Evolutionary conservation across 371 early-diverging fungal species (phyloP).

Genomic region (Mortierella sp.): DNA sequence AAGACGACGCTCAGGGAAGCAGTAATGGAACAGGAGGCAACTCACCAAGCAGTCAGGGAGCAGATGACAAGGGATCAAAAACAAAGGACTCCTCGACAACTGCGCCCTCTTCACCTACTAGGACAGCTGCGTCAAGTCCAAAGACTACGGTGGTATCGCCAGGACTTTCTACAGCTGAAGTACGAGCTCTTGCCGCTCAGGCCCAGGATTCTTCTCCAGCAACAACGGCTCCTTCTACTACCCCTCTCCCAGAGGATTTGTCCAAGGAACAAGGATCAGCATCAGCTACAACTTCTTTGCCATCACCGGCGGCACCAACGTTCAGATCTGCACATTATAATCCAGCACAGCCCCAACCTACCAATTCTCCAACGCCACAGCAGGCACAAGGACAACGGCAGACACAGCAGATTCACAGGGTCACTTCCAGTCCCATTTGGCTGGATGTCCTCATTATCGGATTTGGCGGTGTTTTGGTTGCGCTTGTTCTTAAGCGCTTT

Average conservation of each 20-base stretch:
- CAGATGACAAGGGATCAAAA: background rate
- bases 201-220: background rate
- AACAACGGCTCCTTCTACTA: background rate
- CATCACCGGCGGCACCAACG: background rate
- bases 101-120: background rate
- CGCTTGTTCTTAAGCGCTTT: conserved; percentile 44
- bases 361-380: background rate
- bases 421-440: conserved; percentile 54
- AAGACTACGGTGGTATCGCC: background rate
- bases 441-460: conserved; percentile 63
- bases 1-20: background rate
- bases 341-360: background rate
- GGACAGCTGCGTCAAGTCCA: background rate
- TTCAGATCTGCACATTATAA: conserved; percentile 3
- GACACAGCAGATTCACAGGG: conserved; percentile 15
- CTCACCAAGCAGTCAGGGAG: background rate
- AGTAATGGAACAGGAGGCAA: background rate
- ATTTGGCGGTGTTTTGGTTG: conserved; percentile 53
- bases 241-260: background rate
- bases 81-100: background rate
- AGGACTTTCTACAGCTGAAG: background rate
- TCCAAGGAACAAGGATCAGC: background rate
- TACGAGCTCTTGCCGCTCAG: background rate
- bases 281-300: background rate
- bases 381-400: conserved; percentile 13